A percentile compares a stretch with the other conserved stretches of the same genome.
Conservation (phyloP, 257 asterid species). For the Solanum pinnatisectum region DNA sequence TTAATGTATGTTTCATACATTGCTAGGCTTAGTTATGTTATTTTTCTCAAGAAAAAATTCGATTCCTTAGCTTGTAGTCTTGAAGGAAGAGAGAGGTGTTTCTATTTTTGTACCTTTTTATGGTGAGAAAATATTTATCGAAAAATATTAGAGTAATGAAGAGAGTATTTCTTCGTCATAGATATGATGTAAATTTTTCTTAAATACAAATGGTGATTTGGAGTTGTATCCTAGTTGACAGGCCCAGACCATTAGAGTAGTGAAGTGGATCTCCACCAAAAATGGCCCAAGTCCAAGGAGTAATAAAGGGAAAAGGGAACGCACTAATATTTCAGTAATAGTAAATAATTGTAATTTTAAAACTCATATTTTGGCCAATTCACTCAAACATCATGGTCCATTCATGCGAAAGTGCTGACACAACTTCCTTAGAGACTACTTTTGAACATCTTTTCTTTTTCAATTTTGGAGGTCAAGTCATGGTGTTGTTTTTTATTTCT, state of each 20-base stretch:
- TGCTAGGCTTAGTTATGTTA: background rate
- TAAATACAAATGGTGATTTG: background rate
- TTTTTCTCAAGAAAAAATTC: no score
- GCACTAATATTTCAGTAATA: no score
- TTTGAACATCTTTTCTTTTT: background rate
- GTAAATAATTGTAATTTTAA: no score
- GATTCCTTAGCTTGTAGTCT: no score
- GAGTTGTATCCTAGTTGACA: background rate
- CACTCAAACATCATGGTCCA: background rate
- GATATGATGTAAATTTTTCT: background rate
- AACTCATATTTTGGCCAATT: background rate
- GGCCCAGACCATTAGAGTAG: background rate
- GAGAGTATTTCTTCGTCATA: background rate
- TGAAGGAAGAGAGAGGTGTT: background rate
- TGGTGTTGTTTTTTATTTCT: background rate
- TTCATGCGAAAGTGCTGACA: background rate
- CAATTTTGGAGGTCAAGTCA: background rate
- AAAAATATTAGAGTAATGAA: no score
- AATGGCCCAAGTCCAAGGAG: background rate
- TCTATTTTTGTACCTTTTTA: background rate
- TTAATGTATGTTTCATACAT: background rate
- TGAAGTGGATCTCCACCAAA: background rate
- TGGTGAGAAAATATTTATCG: background rate
- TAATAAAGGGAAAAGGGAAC: no score
- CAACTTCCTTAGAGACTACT: background rate